Evolutionary conservation across 2,329 filamentous ascomycete species (phyloP).

Genomic region (Acephala macrosclerotiorum): DNA sequence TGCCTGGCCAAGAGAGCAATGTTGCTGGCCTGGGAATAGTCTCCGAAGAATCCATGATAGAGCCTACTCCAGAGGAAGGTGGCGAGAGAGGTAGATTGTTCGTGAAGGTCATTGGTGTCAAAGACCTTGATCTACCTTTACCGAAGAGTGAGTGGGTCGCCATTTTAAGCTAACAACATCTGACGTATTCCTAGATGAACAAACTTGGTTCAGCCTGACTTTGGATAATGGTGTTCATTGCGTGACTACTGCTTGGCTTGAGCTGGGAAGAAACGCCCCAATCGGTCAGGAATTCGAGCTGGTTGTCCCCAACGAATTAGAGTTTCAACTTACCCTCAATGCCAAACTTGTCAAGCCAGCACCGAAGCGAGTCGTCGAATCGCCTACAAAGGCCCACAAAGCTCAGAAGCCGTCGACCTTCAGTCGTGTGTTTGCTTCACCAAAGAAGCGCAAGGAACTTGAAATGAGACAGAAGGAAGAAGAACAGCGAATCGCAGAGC

Average conservation of each 20-base stretch:
- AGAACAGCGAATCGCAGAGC: constrained; percentile 71
- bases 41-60: constrained; percentile 61
- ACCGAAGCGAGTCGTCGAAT: constrained; percentile 58
- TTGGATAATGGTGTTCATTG: constrained; percentile 98
- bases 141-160: constrained; percentile 77
- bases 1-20: constrained; percentile 89
- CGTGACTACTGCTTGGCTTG: constrained; percentile 94
- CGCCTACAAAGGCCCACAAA: constrained; percentile 69
- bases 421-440: constrained; percentile 90
- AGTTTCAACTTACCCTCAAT: constrained; percentile 96
- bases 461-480: constrained; percentile 86
- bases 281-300: constrained; percentile 99
- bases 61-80: constrained; percentile 73
- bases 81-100: constrained; percentile 91
- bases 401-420: constrained; percentile 85
- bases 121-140: constrained; percentile 90
- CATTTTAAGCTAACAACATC: constrained; percentile 15
- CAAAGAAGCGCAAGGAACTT: constrained; percentile 95
- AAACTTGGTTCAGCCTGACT: constrained; percentile 93
- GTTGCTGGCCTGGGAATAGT: constrained; percentile 67
- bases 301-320: constrained; percentile 95
- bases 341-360: constrained; percentile 90
- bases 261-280: constrained; percentile 88
- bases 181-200: constrained; percentile 69
- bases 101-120: constrained; percentile 98